Percentiles rank a stretch among this genome's conserved stretches.
These are phyloP conservation scores for Solioccasus polychromus DNA, from an alignment of 768 basidiomycete genomes.

Conservation along the genomic window DNA sequence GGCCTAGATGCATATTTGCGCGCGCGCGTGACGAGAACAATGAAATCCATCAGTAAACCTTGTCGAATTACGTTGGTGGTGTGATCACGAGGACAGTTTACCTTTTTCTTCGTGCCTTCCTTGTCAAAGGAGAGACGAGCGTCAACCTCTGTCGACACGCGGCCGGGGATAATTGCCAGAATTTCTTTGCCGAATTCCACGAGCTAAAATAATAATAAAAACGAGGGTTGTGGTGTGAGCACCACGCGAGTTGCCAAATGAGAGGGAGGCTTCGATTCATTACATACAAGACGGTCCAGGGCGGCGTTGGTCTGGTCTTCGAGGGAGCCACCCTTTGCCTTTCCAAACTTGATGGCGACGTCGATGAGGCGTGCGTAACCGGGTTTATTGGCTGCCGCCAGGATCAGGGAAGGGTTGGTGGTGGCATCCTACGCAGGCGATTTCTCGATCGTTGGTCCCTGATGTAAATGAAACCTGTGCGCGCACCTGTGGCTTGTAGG, in stretches of 20 bases:
- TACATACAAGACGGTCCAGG: slow-evolving; percentile 86
- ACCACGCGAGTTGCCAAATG: slow-evolving; percentile 3
- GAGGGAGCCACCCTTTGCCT: slow-evolving; percentile 74
- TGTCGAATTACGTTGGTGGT: slow-evolving; percentile 23
- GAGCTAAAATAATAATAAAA: slow-evolving; percentile 57
- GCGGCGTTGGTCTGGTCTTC: slow-evolving; percentile 78
- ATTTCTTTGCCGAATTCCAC: slow-evolving; percentile 98
- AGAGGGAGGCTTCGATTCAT: slow-evolving; percentile 31
- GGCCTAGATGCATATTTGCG: too few species aligned
- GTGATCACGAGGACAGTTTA: slow-evolving; percentile 26
- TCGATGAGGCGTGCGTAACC: slow-evolving; percentile 83
- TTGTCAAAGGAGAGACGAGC: slow-evolving; percentile 97
- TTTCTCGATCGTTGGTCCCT: slow-evolving; percentile 8
- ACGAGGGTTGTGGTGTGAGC: slow-evolving; percentile 7
- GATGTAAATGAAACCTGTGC: slow-evolving; percentile 17
- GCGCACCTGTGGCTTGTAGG: slow-evolving; percentile 88
- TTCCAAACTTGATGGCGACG: slow-evolving; percentile 68
- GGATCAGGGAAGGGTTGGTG: slow-evolving; percentile 94
- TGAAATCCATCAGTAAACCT: slow-evolving; percentile 4
- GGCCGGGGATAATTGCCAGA: slow-evolving; percentile 91
- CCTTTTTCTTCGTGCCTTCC: slow-evolving; percentile 87
- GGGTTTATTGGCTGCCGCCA: slow-evolving; percentile 89
- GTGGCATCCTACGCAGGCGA: slow-evolving; percentile 85
- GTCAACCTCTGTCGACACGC: slow-evolving; percentile 99
- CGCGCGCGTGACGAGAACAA: slow-evolving; percentile 12